phyloP scores from a whole-genome alignment of 164 flowering plant genomes.

The Liriodendron chinense region DNA sequence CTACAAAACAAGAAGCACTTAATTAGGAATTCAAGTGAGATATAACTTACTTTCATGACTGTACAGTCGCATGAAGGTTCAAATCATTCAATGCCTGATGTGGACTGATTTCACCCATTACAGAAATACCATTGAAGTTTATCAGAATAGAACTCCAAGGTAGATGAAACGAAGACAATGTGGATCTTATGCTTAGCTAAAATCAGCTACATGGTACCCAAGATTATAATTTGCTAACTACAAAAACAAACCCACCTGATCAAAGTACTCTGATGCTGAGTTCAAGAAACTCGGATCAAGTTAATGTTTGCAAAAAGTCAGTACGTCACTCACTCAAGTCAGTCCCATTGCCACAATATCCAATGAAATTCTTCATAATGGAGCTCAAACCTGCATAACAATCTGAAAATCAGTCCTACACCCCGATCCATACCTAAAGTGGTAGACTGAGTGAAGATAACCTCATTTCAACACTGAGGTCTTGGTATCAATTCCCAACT shows the following conservation, averaged over 20 bases:
- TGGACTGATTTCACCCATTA: too few relatives aligned
- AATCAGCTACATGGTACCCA: too few relatives aligned
- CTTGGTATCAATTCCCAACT: too few relatives aligned
- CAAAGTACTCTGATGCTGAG: neutral
- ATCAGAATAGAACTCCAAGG: neutral
- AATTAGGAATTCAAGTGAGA: neutral
- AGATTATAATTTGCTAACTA: neutral
- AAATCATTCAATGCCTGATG: neutral
- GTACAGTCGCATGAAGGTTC: neutral
- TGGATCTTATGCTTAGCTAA: too few relatives aligned
- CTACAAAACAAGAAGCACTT: slow-evolving; percentile 1
- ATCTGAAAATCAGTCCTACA: too few relatives aligned
- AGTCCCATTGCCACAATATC: neutral
- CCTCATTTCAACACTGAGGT: too few relatives aligned
- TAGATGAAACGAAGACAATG: too few relatives aligned
- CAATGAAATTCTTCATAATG: neutral
- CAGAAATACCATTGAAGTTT: too few relatives aligned
- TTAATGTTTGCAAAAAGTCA: too few relatives aligned
- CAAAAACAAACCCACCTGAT: neutral
- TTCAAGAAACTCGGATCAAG: neutral
- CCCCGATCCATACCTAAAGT: too few relatives aligned
- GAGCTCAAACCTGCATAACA: neutral
- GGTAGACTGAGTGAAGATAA: too few relatives aligned
- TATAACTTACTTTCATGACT: too few relatives aligned
- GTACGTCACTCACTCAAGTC: neutral